Percentiles rank a stretch among this genome's conserved stretches.
Conservation (phyloP, 257 asterid genomes). For the Paraleonurus japonicus region DNA sequence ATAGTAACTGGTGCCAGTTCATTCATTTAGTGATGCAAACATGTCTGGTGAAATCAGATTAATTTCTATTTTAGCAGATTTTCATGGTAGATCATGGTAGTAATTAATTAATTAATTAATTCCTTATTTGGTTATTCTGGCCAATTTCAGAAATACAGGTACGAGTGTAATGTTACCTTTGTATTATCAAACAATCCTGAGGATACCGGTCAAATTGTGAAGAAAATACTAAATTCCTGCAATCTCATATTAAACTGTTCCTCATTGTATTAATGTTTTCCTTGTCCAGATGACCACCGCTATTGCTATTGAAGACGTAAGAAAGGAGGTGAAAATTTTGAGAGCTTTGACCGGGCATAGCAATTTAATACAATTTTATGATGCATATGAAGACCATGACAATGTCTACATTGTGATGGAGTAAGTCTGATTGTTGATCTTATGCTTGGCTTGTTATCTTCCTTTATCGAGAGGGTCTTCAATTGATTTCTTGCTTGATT, state of each 20-base stretch:
- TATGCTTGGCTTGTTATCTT: not conserved
- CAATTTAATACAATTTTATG: constrained; percentile 68
- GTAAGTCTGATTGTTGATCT: constrained; percentile 45
- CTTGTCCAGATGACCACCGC: constrained; percentile 75
- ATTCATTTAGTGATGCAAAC: not conserved
- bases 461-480: not conserved
- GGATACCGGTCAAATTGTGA: not conserved
- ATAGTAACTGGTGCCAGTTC: not conserved
- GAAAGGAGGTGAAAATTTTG: constrained; percentile 91
- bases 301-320: constrained; percentile 85
- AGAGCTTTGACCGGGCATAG: constrained; percentile 83
- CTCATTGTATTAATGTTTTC: constrained; percentile 10
- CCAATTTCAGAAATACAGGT: not conserved
- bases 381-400: constrained; percentile 75
- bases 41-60: not conserved
- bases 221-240: not conserved
- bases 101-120: not conserved
- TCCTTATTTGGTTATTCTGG: not conserved
- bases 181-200: not conserved
- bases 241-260: not conserved
- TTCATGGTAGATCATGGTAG: not conserved
- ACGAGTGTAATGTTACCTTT: not conserved
- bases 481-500: not conserved
- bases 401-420: constrained; percentile 89
- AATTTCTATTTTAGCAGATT: not conserved